Conservation (phyloP, 2,329 filamentous ascomycete species). For the Talaromyces rugulosus region DNA sequence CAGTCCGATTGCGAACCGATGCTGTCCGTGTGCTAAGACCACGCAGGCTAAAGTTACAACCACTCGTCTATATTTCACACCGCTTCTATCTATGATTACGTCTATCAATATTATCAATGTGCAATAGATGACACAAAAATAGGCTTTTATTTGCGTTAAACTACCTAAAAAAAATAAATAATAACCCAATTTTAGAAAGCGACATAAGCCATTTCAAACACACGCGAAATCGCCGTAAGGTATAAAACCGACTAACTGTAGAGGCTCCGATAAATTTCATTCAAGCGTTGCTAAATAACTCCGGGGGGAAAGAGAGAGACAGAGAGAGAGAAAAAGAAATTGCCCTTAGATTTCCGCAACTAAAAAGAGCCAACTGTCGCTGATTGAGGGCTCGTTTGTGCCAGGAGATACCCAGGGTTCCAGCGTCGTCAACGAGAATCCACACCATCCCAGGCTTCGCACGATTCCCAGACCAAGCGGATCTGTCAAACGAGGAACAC, state of each 20-base stretch:
- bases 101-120: neutral
- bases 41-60: neutral
- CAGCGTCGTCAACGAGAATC: conserved; percentile 77
- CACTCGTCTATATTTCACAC: neutral
- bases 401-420: conserved; percentile 62
- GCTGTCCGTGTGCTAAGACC: neutral
- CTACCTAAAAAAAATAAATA: neutral
- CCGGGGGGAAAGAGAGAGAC: neutral
- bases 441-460: conserved; percentile 88
- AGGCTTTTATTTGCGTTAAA: neutral
- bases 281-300: neutral
- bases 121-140: neutral
- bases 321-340: neutral
- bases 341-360: conserved; percentile 70
- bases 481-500: conserved; percentile 68
- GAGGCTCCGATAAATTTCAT: neutral
- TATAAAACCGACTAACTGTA: neutral
- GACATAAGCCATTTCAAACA: neutral
- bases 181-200: neutral
- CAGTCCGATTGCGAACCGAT: too few species aligned
- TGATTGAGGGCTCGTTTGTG: conserved; percentile 59
- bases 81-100: neutral
- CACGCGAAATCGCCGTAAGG: neutral
- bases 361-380: conserved; percentile 78
- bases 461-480: conserved; percentile 60